phyloP scores from a whole-genome alignment of 495 filamentous ascomycete genomes.

The Massariosphaeria phaeospora region DNA sequence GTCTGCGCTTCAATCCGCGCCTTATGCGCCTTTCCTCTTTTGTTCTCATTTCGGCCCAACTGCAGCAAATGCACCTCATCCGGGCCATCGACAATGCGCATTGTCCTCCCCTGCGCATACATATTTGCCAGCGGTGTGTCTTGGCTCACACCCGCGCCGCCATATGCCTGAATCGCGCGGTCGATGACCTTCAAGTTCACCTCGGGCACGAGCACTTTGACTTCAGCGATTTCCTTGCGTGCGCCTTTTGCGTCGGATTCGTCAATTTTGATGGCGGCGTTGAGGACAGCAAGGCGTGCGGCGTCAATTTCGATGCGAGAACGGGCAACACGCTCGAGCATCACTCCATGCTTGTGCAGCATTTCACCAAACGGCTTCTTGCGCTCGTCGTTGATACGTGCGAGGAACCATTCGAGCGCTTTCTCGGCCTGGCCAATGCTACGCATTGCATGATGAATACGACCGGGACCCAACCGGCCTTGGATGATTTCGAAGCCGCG shows the following conservation, averaged over 20 bases:
- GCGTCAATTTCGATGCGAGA: slow-evolving; percentile 44
- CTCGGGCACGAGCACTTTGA: slow-evolving; percentile 42
- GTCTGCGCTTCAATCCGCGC: slow-evolving; percentile 41
- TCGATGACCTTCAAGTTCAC: slow-evolving; percentile 39
- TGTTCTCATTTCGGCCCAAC: slow-evolving; percentile 44
- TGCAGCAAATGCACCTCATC: slow-evolving; percentile 45
- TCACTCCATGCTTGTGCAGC: slow-evolving; percentile 42
- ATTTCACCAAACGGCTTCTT: slow-evolving; percentile 44
- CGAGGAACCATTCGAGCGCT: slow-evolving; percentile 44
- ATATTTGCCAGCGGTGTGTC: slow-evolving; percentile 37
- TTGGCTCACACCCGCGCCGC: slow-evolving; percentile 41
- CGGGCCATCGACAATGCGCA: slow-evolving; percentile 41
- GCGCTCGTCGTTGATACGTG: slow-evolving; percentile 41
- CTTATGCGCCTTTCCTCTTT: slow-evolving; percentile 35
- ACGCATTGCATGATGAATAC: slow-evolving; percentile 46
- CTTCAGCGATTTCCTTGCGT: slow-evolving; percentile 45
- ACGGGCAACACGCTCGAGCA: slow-evolving; percentile 42
- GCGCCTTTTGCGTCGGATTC: slow-evolving; percentile 42
- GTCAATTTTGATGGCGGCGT: slow-evolving; percentile 45
- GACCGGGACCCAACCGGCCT: slow-evolving; percentile 44
- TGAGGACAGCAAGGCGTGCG: slow-evolving; percentile 40
- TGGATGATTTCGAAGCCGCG: slow-evolving; percentile 46
- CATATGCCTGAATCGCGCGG: slow-evolving; percentile 43
- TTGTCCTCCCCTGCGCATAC: slow-evolving; percentile 33
- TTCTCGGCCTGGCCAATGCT: slow-evolving; percentile 43